phyloP scores from a whole-genome alignment of 2,329 filamentous ascomycete species.

The Cytospora schulzeri region DNA sequence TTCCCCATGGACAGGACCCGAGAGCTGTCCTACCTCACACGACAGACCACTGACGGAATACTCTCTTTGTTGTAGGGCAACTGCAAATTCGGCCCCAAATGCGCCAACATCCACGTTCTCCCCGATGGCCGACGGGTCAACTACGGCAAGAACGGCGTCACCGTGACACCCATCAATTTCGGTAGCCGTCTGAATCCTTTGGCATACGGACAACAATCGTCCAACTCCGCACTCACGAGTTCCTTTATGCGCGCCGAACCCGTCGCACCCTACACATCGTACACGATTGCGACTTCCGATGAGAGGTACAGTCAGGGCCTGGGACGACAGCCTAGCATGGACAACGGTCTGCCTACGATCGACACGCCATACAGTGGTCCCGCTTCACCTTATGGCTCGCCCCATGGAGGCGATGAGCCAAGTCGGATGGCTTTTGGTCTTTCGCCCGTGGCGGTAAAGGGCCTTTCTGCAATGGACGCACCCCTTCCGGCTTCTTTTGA shows the following conservation, averaged over 20 bases:
- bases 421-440: conserved; percentile 69
- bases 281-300: conserved; percentile 47
- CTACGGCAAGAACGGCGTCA: conserved; percentile 70
- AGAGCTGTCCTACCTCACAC: neutral
- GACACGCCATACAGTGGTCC: conserved; percentile 61
- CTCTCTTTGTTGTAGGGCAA: conserved; percentile 67
- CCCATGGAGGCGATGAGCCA: conserved; percentile 67
- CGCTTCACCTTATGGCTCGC: conserved; percentile 75
- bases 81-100: conserved; percentile 98
- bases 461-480: conserved; percentile 88
- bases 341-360: conserved; percentile 59
- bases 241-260: conserved; percentile 67
- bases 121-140: conserved; percentile 93
- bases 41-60: conserved; percentile 11
- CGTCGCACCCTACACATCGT: conserved; percentile 50
- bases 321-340: conserved; percentile 54
- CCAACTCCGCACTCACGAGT: conserved; percentile 71
- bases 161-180: conserved; percentile 61
- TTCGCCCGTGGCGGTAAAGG: conserved; percentile 70
- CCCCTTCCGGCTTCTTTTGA: conserved; percentile 94
- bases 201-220: conserved; percentile 64
- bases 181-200: conserved; percentile 69
- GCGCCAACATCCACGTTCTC: conserved; percentile 92
- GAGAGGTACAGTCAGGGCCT: conserved; percentile 46
- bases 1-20: neutral